These are phyloP conservation scores for Cyberlindnera suaveolens DNA, from an alignment of 805 yeast species.

Conservation along the genomic window DNA sequence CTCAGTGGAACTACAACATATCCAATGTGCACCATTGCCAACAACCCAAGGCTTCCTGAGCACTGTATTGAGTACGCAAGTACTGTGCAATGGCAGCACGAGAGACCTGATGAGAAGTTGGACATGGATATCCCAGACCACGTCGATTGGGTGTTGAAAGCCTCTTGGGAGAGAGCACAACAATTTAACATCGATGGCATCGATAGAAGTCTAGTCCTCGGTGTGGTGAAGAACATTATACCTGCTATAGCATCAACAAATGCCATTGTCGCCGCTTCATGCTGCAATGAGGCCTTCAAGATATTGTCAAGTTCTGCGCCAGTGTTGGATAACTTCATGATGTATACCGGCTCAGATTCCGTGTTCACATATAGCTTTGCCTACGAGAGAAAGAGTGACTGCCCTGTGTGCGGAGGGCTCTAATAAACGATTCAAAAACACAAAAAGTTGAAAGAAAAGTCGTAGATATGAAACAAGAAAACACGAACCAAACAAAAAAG, in stretches of 20 bases:
- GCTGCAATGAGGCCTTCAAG: conserved; percentile 83
- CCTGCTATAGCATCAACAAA: conserved; percentile 95
- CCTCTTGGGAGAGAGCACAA: conserved; percentile 53
- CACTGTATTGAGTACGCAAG: conserved; percentile 92
- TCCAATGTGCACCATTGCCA: conserved; percentile 92
- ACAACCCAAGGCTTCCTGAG: conserved; percentile 89
- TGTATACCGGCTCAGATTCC: conserved; percentile 79
- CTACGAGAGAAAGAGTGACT: conserved; percentile 52
- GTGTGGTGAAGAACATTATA: conserved; percentile 85
- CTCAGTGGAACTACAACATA: conserved; percentile 56
- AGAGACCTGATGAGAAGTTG: conserved; percentile 39
- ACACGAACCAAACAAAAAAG: no score
- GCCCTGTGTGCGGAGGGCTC: conserved; percentile 69
- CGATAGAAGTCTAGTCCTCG: conserved; percentile 64
- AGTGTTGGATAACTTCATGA: conserved; percentile 68
- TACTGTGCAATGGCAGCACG: conserved; percentile 64
- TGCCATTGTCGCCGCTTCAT: conserved; percentile 84
- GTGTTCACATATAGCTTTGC: conserved; percentile 69
- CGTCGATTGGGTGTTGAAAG: conserved; percentile 53
- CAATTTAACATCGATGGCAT: conserved; percentile 66
- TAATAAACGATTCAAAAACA: conserved; percentile 1
- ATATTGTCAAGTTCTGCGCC: conserved; percentile 68
- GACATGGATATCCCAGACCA: conserved; percentile 68
- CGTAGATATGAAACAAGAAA: no score
- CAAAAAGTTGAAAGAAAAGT: no score